phyloP scores from a whole-genome alignment of 192 early-diverging fungal species.

The Coemansia sp. region DNA sequence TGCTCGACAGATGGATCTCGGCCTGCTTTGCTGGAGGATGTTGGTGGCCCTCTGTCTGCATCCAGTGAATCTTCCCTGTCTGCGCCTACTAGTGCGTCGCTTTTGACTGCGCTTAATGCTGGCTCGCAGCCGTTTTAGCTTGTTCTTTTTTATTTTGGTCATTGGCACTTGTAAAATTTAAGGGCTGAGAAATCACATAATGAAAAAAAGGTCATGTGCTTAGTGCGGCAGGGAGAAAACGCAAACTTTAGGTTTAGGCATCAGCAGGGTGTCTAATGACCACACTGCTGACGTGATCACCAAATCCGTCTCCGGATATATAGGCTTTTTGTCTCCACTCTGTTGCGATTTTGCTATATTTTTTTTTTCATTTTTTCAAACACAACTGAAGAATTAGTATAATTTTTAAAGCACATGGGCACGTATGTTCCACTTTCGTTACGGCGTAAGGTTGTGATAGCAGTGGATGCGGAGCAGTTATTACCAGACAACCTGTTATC shows the following conservation, averaged over 20 bases:
- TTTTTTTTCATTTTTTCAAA: too few species aligned
- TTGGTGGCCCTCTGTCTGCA: constrained; percentile 1
- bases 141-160: not conserved
- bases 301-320: not conserved
- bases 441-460: constrained; percentile 49
- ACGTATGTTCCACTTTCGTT: constrained; percentile 38
- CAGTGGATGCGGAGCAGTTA: constrained; percentile 33
- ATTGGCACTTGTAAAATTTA: not conserved
- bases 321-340: constrained; percentile 3
- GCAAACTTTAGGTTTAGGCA: not conserved
- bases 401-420: constrained; percentile 5
- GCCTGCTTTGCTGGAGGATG: not conserved
- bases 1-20: not conserved
- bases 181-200: too few species aligned
- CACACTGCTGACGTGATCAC: not conserved
- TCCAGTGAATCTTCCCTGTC: constrained; percentile 8
- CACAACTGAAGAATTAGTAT: not conserved
- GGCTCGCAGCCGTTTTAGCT: constrained; percentile 32
- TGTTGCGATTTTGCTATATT: not conserved
- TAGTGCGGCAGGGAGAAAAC: not conserved
- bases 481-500: not conserved
- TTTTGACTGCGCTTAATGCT: constrained; percentile 26
- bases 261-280: not conserved
- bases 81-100: constrained; percentile 14
- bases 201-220: not conserved